phyloP scores from a whole-genome alignment of 371 early-diverging fungal species.

The Mycotypha africana region DNA sequence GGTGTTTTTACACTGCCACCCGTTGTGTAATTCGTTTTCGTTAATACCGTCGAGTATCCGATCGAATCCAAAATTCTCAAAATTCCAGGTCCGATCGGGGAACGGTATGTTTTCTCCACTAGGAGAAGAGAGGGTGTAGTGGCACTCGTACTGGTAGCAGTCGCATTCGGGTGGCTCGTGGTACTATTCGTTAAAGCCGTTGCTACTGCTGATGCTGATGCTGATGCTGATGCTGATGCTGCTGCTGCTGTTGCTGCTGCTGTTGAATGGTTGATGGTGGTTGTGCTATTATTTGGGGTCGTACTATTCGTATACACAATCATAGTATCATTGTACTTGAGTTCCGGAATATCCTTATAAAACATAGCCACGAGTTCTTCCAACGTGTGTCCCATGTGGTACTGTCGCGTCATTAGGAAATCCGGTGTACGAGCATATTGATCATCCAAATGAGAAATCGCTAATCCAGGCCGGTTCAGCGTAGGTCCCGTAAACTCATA shows the following conservation, averaged over 20 bases:
- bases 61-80: conserved; percentile 29
- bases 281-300: conserved; percentile 5
- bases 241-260: no score
- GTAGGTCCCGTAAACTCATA: conserved; percentile 23
- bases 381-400: conserved; percentile 20
- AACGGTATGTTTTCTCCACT: conserved; percentile 6
- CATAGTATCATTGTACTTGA: no score
- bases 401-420: conserved; percentile 32
- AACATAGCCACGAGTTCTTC: conserved; percentile 19
- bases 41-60: conserved; percentile 30
- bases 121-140: no score
- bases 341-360: conserved; percentile 21
- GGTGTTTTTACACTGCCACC: conserved; percentile 24
- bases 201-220: no score
- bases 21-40: conserved; percentile 28
- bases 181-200: no score
- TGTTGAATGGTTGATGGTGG: no score
- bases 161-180: no score
- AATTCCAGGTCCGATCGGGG: conserved; percentile 31
- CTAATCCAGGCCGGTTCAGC: conserved; percentile 32
- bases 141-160: no score
- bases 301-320: conserved; percentile 25
- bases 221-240: no score
- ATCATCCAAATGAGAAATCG: conserved; percentile 39
- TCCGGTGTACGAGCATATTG: conserved; percentile 27